A percentile compares a stretch with the other conserved stretches of the same genome.
Conservation (phyloP, 352 stramenopile genomes). For the Pythium oligandrum region DNA sequence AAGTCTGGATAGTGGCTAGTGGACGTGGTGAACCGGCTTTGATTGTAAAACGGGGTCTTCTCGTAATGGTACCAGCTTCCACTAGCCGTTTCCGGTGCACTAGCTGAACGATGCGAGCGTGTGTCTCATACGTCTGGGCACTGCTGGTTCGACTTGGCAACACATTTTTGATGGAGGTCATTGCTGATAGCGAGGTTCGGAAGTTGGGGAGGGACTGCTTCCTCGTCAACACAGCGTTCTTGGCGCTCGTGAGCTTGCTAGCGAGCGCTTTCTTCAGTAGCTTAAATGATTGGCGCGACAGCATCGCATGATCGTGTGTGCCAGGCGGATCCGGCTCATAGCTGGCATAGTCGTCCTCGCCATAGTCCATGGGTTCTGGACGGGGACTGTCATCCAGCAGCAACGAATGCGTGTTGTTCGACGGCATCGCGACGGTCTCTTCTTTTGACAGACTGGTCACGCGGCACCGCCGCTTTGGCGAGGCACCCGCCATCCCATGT, state of each 20-base stretch:
- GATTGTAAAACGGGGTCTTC: background rate
- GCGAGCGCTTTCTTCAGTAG: background rate
- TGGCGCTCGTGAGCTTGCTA: conserved; percentile 3
- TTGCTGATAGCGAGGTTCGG: conserved; percentile 8
- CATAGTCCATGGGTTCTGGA: background rate
- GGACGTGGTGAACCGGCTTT: background rate
- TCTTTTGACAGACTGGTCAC: background rate
- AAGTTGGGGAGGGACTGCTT: conserved; percentile 6
- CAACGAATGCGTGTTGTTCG: conserved; percentile 1
- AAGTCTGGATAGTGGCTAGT: conserved; percentile 2
- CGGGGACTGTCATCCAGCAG: background rate
- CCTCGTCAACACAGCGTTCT: background rate
- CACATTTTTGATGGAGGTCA: conserved; percentile 2
- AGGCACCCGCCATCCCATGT: background rate
- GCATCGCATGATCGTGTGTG: background rate
- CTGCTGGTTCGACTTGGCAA: conserved; percentile 1
- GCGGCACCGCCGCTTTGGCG: background rate
- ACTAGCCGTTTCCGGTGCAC: background rate
- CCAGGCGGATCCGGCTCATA: background rate
- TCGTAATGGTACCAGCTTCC: background rate
- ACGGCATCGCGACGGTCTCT: conserved; percentile 3
- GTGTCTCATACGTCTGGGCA: background rate
- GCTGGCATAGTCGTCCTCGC: conserved; percentile 1
- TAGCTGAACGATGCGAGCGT: background rate
- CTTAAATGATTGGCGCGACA: background rate